phyloP scores from a whole-genome alignment of 495 filamentous ascomycete genomes.

The Haplographium delicatum region DNA sequence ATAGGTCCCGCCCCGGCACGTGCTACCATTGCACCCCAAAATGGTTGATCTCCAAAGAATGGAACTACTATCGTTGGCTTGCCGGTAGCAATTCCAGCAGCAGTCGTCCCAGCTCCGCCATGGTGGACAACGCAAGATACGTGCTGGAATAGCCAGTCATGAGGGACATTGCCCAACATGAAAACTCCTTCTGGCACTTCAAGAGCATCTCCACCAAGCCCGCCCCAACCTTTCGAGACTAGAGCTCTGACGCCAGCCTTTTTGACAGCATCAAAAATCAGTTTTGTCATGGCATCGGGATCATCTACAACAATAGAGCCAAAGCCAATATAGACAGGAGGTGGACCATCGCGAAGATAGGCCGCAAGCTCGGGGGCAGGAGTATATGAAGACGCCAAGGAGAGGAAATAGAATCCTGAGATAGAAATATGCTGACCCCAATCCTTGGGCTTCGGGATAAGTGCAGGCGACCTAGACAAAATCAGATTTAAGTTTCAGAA shows the following conservation, averaged over 20 bases:
- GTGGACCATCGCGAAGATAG: constrained; percentile 62
- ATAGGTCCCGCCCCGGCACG: constrained; percentile 64
- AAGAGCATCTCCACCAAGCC: constrained; percentile 57
- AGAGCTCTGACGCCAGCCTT: constrained; percentile 64
- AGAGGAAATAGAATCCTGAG: constrained; percentile 70
- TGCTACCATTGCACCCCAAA: constrained; percentile 76
- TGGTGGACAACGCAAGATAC: constrained; percentile 78
- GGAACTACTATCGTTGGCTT: constrained; percentile 73
- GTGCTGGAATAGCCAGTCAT: constrained; percentile 76
- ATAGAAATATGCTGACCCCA: constrained; percentile 69
- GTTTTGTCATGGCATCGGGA: constrained; percentile 57
- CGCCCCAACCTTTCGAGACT: constrained; percentile 78
- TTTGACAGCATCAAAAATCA: constrained; percentile 64
- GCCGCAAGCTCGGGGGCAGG: constrained; percentile 55
- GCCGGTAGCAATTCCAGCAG: constrained; percentile 62
- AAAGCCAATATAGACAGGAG: constrained; percentile 78
- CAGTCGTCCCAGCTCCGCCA: constrained; percentile 78
- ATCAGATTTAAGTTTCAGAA: not conserved
- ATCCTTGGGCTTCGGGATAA: constrained; percentile 75
- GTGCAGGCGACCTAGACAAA: constrained; percentile 53
- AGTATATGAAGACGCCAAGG: constrained; percentile 56
- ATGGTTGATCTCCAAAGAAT: constrained; percentile 83
- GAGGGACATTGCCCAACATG: constrained; percentile 71
- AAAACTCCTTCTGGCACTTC: constrained; percentile 63
- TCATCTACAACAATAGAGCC: constrained; percentile 79